These are phyloP conservation scores for Carpinus viminea DNA, from an alignment of 306 rosid species.

Conservation along the genomic window DNA sequence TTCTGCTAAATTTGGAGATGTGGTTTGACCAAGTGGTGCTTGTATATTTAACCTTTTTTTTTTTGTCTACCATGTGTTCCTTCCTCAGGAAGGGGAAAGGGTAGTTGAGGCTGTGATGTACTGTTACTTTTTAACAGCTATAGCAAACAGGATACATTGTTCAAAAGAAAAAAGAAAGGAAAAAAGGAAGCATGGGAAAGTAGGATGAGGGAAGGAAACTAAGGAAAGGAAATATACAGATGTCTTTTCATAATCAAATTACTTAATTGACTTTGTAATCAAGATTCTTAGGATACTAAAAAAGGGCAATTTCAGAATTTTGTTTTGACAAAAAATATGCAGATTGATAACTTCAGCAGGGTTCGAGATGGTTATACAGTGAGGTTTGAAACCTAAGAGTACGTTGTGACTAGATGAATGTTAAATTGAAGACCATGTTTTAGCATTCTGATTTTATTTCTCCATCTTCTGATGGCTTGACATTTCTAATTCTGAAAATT, in stretches of 20 bases:
- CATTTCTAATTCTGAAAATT: not conserved
- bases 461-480: not conserved
- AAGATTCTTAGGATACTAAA: not conserved
- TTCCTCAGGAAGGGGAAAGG: not conserved
- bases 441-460: not conserved
- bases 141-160: not conserved
- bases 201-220: not conserved
- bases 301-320: not conserved
- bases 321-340: not conserved
- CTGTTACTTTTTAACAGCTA: not conserved
- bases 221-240: not conserved
- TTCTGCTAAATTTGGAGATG: not conserved
- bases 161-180: no score
- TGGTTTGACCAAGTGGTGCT: not conserved
- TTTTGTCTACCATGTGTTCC: no score
- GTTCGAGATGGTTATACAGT: not conserved
- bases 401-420: not conserved
- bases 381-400: not conserved
- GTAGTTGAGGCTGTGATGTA: not conserved
- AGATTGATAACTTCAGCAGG: not conserved
- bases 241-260: not conserved
- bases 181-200: not conserved
- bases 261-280: not conserved
- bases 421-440: not conserved
- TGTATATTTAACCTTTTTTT: not conserved